Base-by-base conservation (phyloP, 768 basidiomycete genomes). In the Lepiota venenata region DNA sequence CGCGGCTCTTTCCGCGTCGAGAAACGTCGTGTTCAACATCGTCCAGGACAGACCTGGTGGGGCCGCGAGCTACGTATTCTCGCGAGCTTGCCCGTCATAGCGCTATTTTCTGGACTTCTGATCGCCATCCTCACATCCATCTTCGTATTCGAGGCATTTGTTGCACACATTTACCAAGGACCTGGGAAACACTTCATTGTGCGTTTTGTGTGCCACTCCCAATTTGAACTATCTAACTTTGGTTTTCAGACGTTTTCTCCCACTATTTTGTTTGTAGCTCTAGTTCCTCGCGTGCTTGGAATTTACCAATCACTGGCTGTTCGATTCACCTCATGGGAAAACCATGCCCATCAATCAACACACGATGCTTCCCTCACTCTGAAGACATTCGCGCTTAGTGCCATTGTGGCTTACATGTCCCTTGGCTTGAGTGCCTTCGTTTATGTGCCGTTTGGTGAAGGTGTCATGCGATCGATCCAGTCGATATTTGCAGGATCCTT, bases 381-480 rank as follows among this genome's bases (percentile, higher is more conserved):
- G 65, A 99, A 98, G 69, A 88, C 91, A 2, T 99, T 98, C 65
- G 83, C 88, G 1, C 78, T 98, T 50, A 87, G 88, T 29, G 85
- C 89, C 0, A 81, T 98, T 64, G 93, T 95, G 16, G 89, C 96
- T 0, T 98, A 95, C 66, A 84, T 94, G 47, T 88, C 90, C 38
- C 80, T 99, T n/a, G 85, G 82, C 5, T 82, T 98, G 14, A 92
- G 88, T n/a, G 93, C 95, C 14, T 98, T 94, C 64, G 82, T 97
- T 47, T 99, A 98, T 66, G 91, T 96, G 3, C 94, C 94, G 0
- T 97, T 95, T 58, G 94, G 94, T 25, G 88, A 88, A 64, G 79
- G 80, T 48, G 83, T 93, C 57, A 93, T 94, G 89, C 72, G 77
- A 7, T 65, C 75, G 47, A 70, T 78, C 8, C 79, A 79, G 59